phyloP scores from a whole-genome alignment of 2,329 filamentous ascomycete species.

The Botrytis cinerea region DNA sequence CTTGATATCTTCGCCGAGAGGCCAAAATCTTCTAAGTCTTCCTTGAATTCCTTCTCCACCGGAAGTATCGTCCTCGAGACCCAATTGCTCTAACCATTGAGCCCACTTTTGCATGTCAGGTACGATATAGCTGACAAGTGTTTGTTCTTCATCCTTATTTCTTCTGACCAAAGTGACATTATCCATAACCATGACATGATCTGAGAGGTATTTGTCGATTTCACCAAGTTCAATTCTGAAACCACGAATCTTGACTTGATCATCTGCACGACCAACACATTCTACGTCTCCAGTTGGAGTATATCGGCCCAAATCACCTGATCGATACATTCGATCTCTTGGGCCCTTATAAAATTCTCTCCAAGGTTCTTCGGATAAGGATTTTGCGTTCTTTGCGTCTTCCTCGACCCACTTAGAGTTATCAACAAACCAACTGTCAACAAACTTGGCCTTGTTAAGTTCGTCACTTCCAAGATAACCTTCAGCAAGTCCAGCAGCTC shows the following conservation, averaged over 20 bases:
- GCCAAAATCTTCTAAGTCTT: conserved; percentile 44
- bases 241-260: conserved; percentile 93
- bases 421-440: conserved; percentile 43
- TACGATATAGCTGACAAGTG: conserved; percentile 86
- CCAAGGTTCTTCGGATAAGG: conserved; percentile 69
- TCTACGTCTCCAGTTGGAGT: conserved; percentile 69
- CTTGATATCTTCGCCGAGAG: conserved; percentile 54
- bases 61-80: conserved; percentile 50
- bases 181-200: conserved; percentile 75
- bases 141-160: conserved; percentile 82
- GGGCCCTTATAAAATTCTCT: conserved; percentile 76
- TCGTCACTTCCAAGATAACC: conserved; percentile 58
- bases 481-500: conserved; percentile 81
- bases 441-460: conserved; percentile 40
- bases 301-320: conserved; percentile 82
- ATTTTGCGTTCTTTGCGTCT: conserved; percentile 61
- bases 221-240: conserved; percentile 95
- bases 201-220: conserved; percentile 81
- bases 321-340: conserved; percentile 82
- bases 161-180: conserved; percentile 82
- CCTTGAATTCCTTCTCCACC: conserved; percentile 45
- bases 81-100: conserved; percentile 62
- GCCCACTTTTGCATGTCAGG: conserved; percentile 77
- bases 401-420: conserved; percentile 41
- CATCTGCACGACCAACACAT: conserved; percentile 77